A percentile compares a stretch with the other conserved stretches of the same genome.
phyloP scores from a whole-genome alignment of 352 stramenopile genomes.

The Peronospora belbahrii region DNA sequence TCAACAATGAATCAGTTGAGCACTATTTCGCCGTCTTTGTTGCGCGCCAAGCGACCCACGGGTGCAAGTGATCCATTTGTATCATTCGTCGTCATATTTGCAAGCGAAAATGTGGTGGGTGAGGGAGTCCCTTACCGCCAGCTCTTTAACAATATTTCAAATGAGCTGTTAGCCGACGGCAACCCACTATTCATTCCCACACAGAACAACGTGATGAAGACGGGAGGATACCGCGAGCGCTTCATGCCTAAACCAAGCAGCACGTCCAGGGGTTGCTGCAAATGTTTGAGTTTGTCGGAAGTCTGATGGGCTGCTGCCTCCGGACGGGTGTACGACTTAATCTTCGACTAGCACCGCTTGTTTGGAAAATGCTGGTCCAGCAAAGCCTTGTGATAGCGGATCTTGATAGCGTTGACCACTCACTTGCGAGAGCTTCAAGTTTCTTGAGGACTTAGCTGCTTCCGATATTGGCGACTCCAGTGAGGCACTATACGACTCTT shows the following conservation, averaged over 20 bases:
- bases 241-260: slow-evolving; percentile 81
- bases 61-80: too few species aligned
- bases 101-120: slow-evolving; percentile 82
- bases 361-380: slow-evolving; percentile 87
- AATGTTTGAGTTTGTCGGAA: slow-evolving; percentile 90
- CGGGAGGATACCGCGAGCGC: slow-evolving; percentile 86
- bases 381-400: slow-evolving; percentile 76
- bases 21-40: too few species aligned
- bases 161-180: slow-evolving; percentile 77
- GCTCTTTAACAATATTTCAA: slow-evolving; percentile 74
- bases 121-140: slow-evolving; percentile 83
- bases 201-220: slow-evolving; percentile 82
- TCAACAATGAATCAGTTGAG: too few species aligned
- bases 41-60: too few species aligned
- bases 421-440: too few species aligned
- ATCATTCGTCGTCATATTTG: slow-evolving; percentile 79
- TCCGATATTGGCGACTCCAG: too few species aligned
- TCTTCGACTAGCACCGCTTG: slow-evolving; percentile 72
- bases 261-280: slow-evolving; percentile 38
- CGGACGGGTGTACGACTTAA: slow-evolving; percentile 86
- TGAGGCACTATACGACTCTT: slow-evolving; percentile 66
- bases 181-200: slow-evolving; percentile 83
- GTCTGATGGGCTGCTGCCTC: slow-evolving; percentile 84
- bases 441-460: too few species aligned
- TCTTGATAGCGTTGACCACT: slow-evolving; percentile 68